Evolutionary conservation across 2,329 filamentous ascomycete species (phyloP), one percentile per base, ranked within the genome.

Genomic region (Aquanectria penicillioides): DNA sequence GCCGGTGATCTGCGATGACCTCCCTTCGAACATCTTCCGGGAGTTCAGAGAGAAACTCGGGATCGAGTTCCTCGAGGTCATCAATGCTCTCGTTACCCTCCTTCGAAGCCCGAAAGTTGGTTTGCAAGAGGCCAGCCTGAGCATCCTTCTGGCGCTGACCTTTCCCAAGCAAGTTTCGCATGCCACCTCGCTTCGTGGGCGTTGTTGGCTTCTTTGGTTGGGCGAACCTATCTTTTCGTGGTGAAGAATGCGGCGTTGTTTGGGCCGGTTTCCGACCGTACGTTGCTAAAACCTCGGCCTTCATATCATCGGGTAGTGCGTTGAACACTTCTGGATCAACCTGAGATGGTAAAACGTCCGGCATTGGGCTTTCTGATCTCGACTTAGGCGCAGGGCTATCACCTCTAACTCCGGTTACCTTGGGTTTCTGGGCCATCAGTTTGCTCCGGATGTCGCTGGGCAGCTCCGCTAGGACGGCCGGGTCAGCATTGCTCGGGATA

Each of bases 271-370:
- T 68, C 48, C 73, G 73, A 49, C 78, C 74, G 70, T 97, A 97
- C 28, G 90, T 88, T 3, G 86, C 88, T 8, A 97, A 76, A 1
- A 98, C 81, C 74, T 98, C 95, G 2, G 88, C 86, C 62, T 94
- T 91, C 72, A 99, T 87, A 61, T 97, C 93, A 31, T 90, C 88
- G 0, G 95, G 95, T 1, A 99, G 80, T 1, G 91, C 92, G 36
- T 89, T 86, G 62, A 98, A 89, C 2, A 93, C 91, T 36, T 94
- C 92, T 0, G 88, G 88, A 69, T 99, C 95, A 17, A 98, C 83
- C 67, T 97, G 92, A 1, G 93, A 92, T 23, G 92, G 88, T 2
- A 88, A 89, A 22, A 56, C 28, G 9, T 73, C 72, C 10, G 75
- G 75, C 36, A 77, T 77, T 10, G 79, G 77, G 59, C 78, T 77